Conservation (phyloP, 2,329 filamentous ascomycete genomes). For the Periconia sp. region DNA sequence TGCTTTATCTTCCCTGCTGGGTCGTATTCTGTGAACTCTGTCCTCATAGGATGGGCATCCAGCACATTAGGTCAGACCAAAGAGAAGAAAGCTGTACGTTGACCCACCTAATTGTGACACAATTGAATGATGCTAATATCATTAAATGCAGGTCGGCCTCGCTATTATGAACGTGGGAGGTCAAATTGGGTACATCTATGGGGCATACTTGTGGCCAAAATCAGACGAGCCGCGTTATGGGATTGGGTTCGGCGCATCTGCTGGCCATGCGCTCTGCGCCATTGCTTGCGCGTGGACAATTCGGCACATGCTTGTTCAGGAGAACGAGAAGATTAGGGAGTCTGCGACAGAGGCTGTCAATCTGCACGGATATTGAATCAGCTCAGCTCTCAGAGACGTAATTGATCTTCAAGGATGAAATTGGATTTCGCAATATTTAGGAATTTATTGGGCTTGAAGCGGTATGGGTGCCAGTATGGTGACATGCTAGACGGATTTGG, state of each 20-base stretch:
- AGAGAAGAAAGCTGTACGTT: slow-evolving; percentile 29
- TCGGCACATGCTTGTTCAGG: slow-evolving; percentile 27
- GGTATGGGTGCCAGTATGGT: too few species aligned
- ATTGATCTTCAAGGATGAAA: too few species aligned
- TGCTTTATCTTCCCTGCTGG: slow-evolving; percentile 36
- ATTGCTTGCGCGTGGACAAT: slow-evolving; percentile 34
- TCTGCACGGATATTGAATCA: slow-evolving; percentile 32
- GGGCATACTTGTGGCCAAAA: slow-evolving; percentile 30
- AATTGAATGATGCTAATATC: background rate
- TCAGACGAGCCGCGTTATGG: slow-evolving; percentile 25
- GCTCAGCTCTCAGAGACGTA: too few species aligned
- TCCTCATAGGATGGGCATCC: slow-evolving; percentile 20
- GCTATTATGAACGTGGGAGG: slow-evolving; percentile 32
- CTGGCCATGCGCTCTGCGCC: slow-evolving; percentile 27
- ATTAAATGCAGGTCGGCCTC: slow-evolving; percentile 21
- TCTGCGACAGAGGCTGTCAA: slow-evolving; percentile 30
- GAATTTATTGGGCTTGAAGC: too few species aligned
- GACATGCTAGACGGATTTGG: too few species aligned
- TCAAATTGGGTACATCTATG: slow-evolving; percentile 34
- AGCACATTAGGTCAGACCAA: slow-evolving; percentile 21
- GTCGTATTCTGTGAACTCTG: slow-evolving; percentile 33
- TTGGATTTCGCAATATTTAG: too few species aligned
- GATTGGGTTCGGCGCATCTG: slow-evolving; percentile 32
- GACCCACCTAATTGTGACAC: background rate
- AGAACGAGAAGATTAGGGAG: slow-evolving; percentile 25